Evolutionary conservation across 345 rosid genomes (phyloP), one percentile per base, ranked within the genome.

Genomic region (Balakata baccata): DNA sequence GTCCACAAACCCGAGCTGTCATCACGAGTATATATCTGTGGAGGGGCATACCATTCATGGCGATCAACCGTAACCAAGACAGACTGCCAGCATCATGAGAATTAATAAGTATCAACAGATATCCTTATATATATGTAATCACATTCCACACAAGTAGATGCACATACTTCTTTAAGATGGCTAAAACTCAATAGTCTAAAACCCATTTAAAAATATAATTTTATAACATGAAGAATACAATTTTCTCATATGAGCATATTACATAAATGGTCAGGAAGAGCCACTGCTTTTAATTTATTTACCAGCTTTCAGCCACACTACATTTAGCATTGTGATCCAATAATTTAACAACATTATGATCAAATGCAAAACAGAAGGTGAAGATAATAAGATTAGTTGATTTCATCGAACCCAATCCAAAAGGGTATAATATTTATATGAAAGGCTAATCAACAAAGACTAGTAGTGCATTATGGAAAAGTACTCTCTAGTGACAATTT

Each of bases 21-120:
- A 80, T 95, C 87, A 68, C 99, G 97, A 67, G 89, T 89, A 77
- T 91, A 95, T 82, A 87, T 85, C 81, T 86, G 97, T 45, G 99
- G 96, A 78, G 94, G 87, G 54, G 92, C 93, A 76, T 92, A 95
- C 99, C 99, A 95, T 81, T 92, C 99, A 82, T 95, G 99, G 75
- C 96, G 92, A 84, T 92, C 98, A 65, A 92, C 80, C 12, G 94
- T 91, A 64, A 95, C 93, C 73, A 95, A 76, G 77, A 88, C 97
- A 65, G 94, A 91, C 99, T 95, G 92, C 86, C 84, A 71, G 64
- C 81, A 83, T 68, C 73, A 53, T 37, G 61, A 11, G 12, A 60
- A 37, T 43, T n/a, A 14, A 17, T 23, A 41, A 70, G 61, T 43
- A 51, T 51, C 13, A 69, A 53, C 5, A 41, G 62, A 71, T 37